Evolutionary conservation across 2,329 filamentous ascomycete genomes (phyloP).

Genomic region (Stagonosporopsis cucurbitacearum): DNA sequence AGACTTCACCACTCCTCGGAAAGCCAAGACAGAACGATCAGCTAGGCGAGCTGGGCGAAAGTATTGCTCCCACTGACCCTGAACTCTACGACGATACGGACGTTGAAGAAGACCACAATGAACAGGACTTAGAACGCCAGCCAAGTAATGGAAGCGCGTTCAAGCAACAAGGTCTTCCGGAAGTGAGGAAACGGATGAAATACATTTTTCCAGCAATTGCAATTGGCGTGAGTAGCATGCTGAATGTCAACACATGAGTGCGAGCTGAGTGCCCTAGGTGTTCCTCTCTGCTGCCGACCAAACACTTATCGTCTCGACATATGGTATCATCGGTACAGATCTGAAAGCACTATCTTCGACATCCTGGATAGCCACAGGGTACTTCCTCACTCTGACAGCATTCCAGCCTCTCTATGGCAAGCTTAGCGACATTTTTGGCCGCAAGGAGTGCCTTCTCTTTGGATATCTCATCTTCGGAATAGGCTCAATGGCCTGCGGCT

Average conservation of each 20-base stretch:
- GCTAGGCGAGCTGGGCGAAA: constrained; percentile 32
- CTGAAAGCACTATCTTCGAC: constrained; percentile 76
- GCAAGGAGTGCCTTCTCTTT: constrained; percentile 70
- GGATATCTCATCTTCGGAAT: constrained; percentile 69
- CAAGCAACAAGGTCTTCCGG: constrained; percentile 55
- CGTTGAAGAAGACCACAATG: constrained; percentile 26
- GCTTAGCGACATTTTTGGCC: constrained; percentile 73
- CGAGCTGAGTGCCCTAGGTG: constrained; percentile 55
- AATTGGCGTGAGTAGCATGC: constrained; percentile 61
- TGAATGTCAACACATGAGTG: too few species aligned
- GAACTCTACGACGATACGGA: constrained; percentile 13
- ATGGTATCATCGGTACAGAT: constrained; percentile 78
- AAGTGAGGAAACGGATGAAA: constrained; percentile 59
- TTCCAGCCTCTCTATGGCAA: constrained; percentile 79
- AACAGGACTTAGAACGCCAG: constrained; percentile 47
- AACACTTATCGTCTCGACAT: constrained; percentile 78
- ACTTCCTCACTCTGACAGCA: constrained; percentile 76
- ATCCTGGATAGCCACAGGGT: constrained; percentile 73
- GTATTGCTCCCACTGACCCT: constrained; percentile 32
- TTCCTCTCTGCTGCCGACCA: constrained; percentile 77
- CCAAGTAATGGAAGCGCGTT: constrained; percentile 37
- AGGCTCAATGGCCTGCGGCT: constrained; percentile 68
- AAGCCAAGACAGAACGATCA: constrained; percentile 20
- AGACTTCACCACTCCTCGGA: constrained; percentile 56
- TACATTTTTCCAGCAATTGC: constrained; percentile 67